Evolutionary conservation across 352 stramenopile species (phyloP), one percentile per base, ranked within the genome.

Genomic region (Phytophthora palmivora): DNA sequence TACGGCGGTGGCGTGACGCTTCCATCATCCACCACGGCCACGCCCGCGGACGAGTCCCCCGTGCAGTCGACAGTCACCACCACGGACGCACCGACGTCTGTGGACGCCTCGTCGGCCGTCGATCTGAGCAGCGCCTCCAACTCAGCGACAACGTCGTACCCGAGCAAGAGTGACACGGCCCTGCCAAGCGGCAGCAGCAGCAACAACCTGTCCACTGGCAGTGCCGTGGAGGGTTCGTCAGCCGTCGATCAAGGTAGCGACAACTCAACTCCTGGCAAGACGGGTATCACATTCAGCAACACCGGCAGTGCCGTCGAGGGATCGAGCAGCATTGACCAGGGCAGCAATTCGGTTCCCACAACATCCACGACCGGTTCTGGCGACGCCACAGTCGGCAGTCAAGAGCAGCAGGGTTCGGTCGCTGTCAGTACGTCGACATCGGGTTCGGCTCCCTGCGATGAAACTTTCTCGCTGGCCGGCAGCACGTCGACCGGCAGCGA

Each of bases 1-100:
- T 53, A 70, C 26, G 54, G 62, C 18, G 62, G 62, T 22, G 62
- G 62, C 14, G 43, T 64, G 18, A 61, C 37, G 19, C 30, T 54
- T 14, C 48, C 48, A 9, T 47, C 42, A 15, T 15, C 47, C 38
- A 69, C 46, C n/a, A 69, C 47, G 8, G 45, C 54, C 5, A 44
- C 60, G 5, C 53, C 60, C 4, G 46, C 45, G 0, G 32, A 53
- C 45, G 44, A 69, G 39, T 69, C 60, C 4, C 30, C 42, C 36
- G 48, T 59, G 26, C 53, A 69, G 39, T 28, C 24, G 24, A 28
- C 24, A 28, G 24, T 28, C 24, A 28, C 24, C 24, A 28, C 24
- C 24, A 28, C 24, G 24, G 41, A 37, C 24, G 32, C 57, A n/a
- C 22, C 41, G 18, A 34, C 53, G 16, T 63, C 59, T 8, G 45